These are phyloP conservation scores for Fallopia convolvulus DNA, from an alignment of 148 eudicot genomes.

Conservation along the genomic window DNA sequence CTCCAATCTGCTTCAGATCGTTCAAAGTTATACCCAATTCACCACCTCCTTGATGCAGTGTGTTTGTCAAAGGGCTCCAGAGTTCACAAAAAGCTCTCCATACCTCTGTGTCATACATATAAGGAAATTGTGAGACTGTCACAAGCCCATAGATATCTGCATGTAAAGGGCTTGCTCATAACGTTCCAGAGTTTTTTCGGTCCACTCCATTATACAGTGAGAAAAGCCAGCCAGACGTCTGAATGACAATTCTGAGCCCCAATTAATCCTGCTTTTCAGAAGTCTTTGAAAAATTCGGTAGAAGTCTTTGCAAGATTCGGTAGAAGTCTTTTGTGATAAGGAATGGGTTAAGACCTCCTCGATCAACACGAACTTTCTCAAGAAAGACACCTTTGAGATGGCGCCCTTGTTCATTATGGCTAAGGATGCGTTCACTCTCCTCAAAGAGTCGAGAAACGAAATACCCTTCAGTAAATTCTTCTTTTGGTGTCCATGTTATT, in stretches of 20 bases:
- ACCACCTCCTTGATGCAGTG: neutral
- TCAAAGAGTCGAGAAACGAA: neutral
- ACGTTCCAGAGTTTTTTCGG: no score
- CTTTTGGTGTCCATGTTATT: no score
- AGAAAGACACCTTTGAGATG: neutral
- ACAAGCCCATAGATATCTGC: no score
- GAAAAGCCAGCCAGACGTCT: no score
- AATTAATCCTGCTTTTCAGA: no score
- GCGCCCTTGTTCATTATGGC: neutral
- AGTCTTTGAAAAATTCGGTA: no score
- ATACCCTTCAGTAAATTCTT: neutral
- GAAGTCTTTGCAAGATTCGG: no score
- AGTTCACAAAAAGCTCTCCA: neutral
- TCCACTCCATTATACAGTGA: no score
- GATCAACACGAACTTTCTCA: neutral
- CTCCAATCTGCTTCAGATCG: neutral
- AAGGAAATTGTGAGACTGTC: no score
- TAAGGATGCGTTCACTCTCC: neutral
- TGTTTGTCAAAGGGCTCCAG: neutral
- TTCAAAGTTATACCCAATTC: neutral
- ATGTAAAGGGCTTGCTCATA: no score
- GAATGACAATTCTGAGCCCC: no score
- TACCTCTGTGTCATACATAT: neutral
- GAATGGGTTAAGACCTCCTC: neutral
- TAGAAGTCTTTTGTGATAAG: neutral